Base-by-base conservation (phyloP, 768 basidiomycete species). In the Phallus indusiatus region DNA sequence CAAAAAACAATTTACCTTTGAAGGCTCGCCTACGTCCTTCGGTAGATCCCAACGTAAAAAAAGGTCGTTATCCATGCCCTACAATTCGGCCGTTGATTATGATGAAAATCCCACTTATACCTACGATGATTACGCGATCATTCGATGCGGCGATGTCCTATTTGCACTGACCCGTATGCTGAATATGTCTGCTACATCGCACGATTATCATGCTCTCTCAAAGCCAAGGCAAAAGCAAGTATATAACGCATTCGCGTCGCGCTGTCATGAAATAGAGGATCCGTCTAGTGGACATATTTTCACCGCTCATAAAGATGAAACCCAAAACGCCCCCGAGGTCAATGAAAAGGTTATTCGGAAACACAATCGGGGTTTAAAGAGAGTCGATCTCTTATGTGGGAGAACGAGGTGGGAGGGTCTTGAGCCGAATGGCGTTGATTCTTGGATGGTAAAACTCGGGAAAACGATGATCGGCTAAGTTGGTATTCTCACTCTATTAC, bases 311-410 rank as follows among this genome's bases (percentile, higher is more conserved):
- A 5, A 24, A 12, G 22, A 33, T 24, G 16, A 37, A 35, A 56
- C 18, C 6, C 1, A 47, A 22, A 33, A 34, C 18, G 24, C 8
- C 16, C 20, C 18, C 16, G 46, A 46, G 37, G 55, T 24, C 37
- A 49, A 20, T 28, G 55, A 48, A 22, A 28, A 22, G n/a, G 4
- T 14, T n/a, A 12, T 5, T 12, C 42, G 21, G 9, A 48, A 14
- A 18, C 48, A 24, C n/a, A 49, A 12, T 22, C 1, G n/a, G 7
- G 55, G 55, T 8, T 46, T 56, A 14, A 56, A 49, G 42, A 47
- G 55, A 22, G 22, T 56, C 49, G 55, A 56, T 48, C 48, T 56
- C 16, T 20, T 56, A 48, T 46, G 22, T 20, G 46, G 47, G 18
- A 17, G 34, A 21, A 56, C 55, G 17, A 18, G 46, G 33, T 56